Evolutionary conservation across 129 eudicot genomes (phyloP).

Genomic region (Pittosporum tobira): DNA sequence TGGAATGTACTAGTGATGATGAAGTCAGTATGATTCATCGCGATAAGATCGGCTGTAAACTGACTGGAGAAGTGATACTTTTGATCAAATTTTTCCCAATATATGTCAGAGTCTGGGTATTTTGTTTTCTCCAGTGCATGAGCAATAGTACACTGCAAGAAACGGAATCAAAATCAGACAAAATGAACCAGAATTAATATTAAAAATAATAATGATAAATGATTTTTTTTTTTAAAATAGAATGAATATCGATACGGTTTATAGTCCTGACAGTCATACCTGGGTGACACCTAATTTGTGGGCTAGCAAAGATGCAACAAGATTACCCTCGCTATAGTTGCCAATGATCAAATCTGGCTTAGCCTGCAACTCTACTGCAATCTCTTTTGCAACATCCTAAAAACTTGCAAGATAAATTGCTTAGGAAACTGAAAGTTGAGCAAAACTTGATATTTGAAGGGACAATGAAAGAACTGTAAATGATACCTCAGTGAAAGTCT

Average conservation of each 20-base stretch:
- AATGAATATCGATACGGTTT: too few relatives aligned
- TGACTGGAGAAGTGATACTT: slow-evolving; percentile 88
- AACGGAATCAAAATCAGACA: background rate
- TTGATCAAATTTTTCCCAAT: slow-evolving; percentile 70
- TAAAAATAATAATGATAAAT: too few relatives aligned
- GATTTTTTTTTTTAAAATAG: too few relatives aligned
- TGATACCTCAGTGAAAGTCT: slow-evolving; percentile 88
- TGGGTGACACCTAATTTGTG: slow-evolving; percentile 90
- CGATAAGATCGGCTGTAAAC: slow-evolving; percentile 87
- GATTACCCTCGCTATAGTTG: slow-evolving; percentile 89
- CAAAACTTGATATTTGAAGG: background rate
- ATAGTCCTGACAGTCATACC: too few relatives aligned
- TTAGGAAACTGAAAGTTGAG: background rate
- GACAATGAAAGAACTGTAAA: background rate
- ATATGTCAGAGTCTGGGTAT: slow-evolving; percentile 89
- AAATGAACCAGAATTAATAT: background rate
- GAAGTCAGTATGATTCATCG: slow-evolving; percentile 92
- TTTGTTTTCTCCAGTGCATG: slow-evolving; percentile 91
- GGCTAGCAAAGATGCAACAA: slow-evolving; percentile 86
- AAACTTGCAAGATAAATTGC: background rate
- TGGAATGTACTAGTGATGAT: slow-evolving; percentile 97
- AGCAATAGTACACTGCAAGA: slow-evolving; percentile 75
- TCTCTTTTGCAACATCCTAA: slow-evolving; percentile 80
- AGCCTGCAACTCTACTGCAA: slow-evolving; percentile 62
- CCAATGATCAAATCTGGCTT: slow-evolving; percentile 92